Conservation (phyloP, 2,329 filamentous ascomycete species). For the Botryosphaeria agaves region DNA sequence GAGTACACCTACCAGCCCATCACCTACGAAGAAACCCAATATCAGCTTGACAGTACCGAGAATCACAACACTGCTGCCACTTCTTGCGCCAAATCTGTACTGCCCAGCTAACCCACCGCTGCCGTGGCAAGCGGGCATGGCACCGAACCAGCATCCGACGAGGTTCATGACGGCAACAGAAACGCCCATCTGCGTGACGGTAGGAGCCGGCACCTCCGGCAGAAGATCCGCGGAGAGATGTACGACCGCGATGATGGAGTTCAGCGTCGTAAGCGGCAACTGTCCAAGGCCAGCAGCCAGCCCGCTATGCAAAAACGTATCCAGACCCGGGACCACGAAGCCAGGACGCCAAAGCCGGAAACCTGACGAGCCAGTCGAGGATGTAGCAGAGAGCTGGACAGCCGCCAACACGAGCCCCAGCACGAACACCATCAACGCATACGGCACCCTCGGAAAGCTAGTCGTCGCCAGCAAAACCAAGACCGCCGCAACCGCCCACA, state of each 20-base stretch:
- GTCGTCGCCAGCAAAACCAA: constrained; percentile 52
- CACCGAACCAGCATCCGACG: constrained; percentile 74
- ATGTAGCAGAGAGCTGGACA: constrained; percentile 17
- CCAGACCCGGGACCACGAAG: constrained; percentile 25
- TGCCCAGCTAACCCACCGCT: constrained; percentile 83
- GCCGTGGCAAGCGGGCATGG: constrained; percentile 91
- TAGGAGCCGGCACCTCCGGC: constrained; percentile 43
- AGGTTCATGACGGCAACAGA: constrained; percentile 78
- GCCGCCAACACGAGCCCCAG: constrained; percentile 51
- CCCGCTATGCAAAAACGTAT: constrained; percentile 35
- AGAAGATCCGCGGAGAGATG: constrained; percentile 65
- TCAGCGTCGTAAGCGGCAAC: constrained; percentile 77
- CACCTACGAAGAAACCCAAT: constrained; percentile 59
- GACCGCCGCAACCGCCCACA: constrained; percentile 64
- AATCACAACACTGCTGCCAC: constrained; percentile 65
- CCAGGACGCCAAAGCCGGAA: constrained; percentile 40
- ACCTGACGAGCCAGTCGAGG: constrained; percentile 33
- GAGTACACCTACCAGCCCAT: constrained; percentile 54
- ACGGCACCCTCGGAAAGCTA: constrained; percentile 50
- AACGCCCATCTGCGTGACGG: constrained; percentile 59
- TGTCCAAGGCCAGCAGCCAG: constrained; percentile 63
- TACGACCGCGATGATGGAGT: constrained; percentile 78
- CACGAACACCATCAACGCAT: constrained; percentile 56
- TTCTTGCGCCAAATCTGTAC: constrained; percentile 78
- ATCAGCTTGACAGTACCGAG: constrained; percentile 61